Evolutionary conservation across 257 asterid species (phyloP).

Genomic region (Jaltomata sinuosa): DNA sequence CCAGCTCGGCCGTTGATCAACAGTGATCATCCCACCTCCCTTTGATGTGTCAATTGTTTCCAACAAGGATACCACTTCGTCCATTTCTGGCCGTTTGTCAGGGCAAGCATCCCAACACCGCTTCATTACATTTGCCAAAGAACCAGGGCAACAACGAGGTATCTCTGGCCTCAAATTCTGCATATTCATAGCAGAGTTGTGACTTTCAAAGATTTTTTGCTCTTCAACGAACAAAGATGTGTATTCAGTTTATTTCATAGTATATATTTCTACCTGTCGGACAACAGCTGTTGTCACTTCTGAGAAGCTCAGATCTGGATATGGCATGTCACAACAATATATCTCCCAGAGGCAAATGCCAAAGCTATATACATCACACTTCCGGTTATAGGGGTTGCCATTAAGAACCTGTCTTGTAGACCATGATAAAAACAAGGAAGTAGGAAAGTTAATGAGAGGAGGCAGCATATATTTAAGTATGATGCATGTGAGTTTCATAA

Average conservation of each 20-base stretch:
- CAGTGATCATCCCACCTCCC: slow-evolving; percentile 91
- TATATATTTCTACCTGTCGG: slow-evolving; percentile 42
- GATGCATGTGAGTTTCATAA: neutral
- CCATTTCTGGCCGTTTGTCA: slow-evolving; percentile 83
- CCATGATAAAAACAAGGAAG: neutral
- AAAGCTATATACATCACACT: slow-evolving; percentile 86
- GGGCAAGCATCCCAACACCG: slow-evolving; percentile 81
- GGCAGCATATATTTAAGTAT: neutral
- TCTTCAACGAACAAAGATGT: neutral
- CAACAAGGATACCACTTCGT: slow-evolving; percentile 58
- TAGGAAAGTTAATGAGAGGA: neutral
- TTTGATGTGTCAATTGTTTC: slow-evolving; percentile 73
- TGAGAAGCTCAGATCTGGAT: slow-evolving; percentile 81
- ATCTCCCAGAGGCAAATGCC: slow-evolving; percentile 96
- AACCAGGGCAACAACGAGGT: slow-evolving; percentile 84
- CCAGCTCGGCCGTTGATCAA: slow-evolving; percentile 53
- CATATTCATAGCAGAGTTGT: neutral
- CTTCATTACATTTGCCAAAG: slow-evolving; percentile 63
- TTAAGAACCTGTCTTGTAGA: slow-evolving; percentile 49
- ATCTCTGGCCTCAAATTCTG: slow-evolving; percentile 90
- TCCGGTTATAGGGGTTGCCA: slow-evolving; percentile 76
- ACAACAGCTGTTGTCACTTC: slow-evolving; percentile 87
- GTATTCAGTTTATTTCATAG: neutral
- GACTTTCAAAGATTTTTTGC: neutral
- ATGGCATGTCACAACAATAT: slow-evolving; percentile 92